Evolutionary conservation across 768 basidiomycete genomes (phyloP), one percentile per base, ranked within the genome.

Genomic region (Chlorophyllum brunneum): DNA sequence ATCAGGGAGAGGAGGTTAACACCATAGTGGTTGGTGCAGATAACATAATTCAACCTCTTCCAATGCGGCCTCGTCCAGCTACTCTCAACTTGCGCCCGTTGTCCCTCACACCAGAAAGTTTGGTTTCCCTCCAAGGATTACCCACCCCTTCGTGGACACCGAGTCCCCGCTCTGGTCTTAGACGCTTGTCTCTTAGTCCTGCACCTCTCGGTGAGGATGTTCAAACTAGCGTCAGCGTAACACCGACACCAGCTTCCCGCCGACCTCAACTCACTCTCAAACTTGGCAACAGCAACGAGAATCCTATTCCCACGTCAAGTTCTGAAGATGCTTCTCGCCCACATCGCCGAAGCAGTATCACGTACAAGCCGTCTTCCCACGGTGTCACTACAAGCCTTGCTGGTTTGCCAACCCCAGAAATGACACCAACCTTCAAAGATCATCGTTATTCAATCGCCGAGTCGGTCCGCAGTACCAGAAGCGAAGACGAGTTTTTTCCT

Each of bases 401-500:
- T 10, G 79, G 78, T 24, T 70, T 88, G 11, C 86, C 86, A 0
- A 88, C 87, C 0, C 89, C 87, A 10, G 87, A 85, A 61, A 75
- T 81, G 72, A 90, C 88, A 0, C 89, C 86, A 4, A 83, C 77
- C 11, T 75, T 70, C 51, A 59, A 60, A 4, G 42, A 45, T 40
- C 63, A 64, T 11, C 60, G 64, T 16, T 65, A 60, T 63, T 79
- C 67, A 20, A 66, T 57, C 47, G 54, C 67, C 38, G 67, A 60
- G 42, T 61, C 61, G 24, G 47, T 61, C 26, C 62, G 65, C 9
- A 64, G 64, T 54, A 71, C 65, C 50, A 63, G 59, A 30, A 68
- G 65, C 44, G 77, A 77, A 30, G 76, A 77, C 46, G 72, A 69
- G 60, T 69, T 70, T 70, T 76, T 72, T 68, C 67, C 63, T n/a